Evolutionary conservation across 805 yeast genomes (phyloP), one percentile per base, ranked within the genome.

Genomic region (Monosporozyma unispora): DNA sequence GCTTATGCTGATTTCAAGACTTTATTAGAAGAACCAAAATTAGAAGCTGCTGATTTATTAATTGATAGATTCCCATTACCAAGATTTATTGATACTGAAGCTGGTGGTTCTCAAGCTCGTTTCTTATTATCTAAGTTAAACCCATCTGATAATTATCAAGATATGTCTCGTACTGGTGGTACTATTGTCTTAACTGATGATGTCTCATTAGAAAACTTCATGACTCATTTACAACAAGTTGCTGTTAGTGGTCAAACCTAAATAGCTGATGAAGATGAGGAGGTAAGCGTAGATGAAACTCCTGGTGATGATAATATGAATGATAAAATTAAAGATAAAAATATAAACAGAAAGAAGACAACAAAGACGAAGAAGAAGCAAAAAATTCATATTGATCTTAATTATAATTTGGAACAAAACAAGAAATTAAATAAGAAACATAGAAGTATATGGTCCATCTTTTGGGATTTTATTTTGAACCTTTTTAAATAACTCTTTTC

Each of bases 41-140:
- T 77, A 48, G 99, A 93, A 69, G 98, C 98, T 21, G 91, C 96
- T 6, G 88, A 84, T 59, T 75, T 95, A 55, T 79, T 93, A 60
- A 80, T 85, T 37, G 98, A 93, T 64, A 79, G 99, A 64, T 91
- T 88, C 81, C 99, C 99, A 59, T 76, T 93, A 63, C 99, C 99
- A 45, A 80, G 99, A 70, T 93, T 91, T 64, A 90, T 93, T 58
- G 96, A 91, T 60, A 88, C 96, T 52, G 97, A 91, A 66, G 97
- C 91, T 60, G 98, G 99, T 60, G 97, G 96, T 49, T 90, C 97
- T 14, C 99, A 93, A 71, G 97, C 98, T 2, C 82, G 99, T 71
- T 93, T 93, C 76, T 76, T 93, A 69, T 81, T 88, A 69, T 87
- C 97, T 27, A 93, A 89, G 70, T 80, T 93, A 68, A 93, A 95